Percentiles rank a stretch among this genome's conserved stretches.
phyloP scores from a whole-genome alignment of 306 rosid genomes.

The Cicer bijugum region DNA sequence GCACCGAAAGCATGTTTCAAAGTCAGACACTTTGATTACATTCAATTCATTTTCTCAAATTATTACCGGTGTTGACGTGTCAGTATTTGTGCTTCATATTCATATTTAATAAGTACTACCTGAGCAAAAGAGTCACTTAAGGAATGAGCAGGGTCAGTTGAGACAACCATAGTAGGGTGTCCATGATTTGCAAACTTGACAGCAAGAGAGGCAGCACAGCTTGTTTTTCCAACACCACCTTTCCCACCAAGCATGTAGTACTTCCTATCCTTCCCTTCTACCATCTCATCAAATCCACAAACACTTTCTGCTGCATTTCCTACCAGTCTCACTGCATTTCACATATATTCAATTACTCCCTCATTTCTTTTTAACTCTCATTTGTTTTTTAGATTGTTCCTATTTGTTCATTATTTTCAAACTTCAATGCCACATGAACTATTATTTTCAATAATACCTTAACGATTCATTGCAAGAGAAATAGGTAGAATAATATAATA shows the following conservation, averaged over 20 bases:
- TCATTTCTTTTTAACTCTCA: neutral
- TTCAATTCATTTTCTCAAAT: too few relatives aligned
- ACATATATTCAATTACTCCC: neutral
- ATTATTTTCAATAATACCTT: neutral
- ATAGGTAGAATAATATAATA: neutral
- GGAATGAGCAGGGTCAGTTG: conserved; percentile 95
- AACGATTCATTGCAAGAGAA: neutral
- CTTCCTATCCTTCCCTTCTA: conserved; percentile 43
- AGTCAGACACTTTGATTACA: too few relatives aligned
- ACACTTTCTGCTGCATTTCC: conserved; percentile 45
- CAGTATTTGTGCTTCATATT: too few relatives aligned
- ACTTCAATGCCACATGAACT: neutral
- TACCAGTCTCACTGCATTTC: conserved; percentile 44
- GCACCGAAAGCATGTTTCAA: too few relatives aligned
- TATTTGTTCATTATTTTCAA: neutral
- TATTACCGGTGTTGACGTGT: too few relatives aligned
- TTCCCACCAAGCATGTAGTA: conserved; percentile 55
- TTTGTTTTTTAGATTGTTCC: neutral
- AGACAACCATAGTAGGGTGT: conserved; percentile 87
- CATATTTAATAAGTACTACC: conserved; percentile 42
- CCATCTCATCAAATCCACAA: conserved; percentile 52
- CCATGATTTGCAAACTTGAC: conserved; percentile 84
- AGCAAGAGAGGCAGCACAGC: conserved; percentile 65
- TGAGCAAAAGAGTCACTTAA: conserved; percentile 95
- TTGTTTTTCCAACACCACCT: conserved; percentile 55